Evolutionary conservation across 257 asterid genomes (phyloP).

Genomic region (Cinchona pubescens): DNA sequence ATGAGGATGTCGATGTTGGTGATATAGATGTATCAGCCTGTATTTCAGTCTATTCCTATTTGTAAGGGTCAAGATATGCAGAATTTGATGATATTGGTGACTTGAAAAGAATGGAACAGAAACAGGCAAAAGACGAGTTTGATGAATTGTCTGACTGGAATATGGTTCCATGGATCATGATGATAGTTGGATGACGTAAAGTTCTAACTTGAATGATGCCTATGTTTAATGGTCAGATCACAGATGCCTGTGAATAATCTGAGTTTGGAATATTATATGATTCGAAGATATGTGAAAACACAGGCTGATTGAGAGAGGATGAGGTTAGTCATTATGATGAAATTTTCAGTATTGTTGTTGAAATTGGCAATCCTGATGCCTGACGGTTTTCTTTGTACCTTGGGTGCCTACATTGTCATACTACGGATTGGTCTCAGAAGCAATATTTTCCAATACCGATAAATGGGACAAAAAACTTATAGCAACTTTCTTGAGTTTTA

Average conservation of each 20-base stretch:
- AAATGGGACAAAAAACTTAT: background rate
- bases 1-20: slow-evolving; percentile 8
- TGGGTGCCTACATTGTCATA: slow-evolving; percentile 12
- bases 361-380: background rate
- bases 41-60: slow-evolving; percentile 10
- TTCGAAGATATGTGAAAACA: background rate
- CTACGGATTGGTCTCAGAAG: slow-evolving; percentile 16
- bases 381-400: slow-evolving; percentile 18
- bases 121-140: background rate
- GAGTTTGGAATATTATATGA: background rate
- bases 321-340: slow-evolving; percentile 10
- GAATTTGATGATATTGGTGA: slow-evolving; percentile 18
- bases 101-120: slow-evolving; percentile 11
- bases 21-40: background rate
- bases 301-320: slow-evolving; percentile 7
- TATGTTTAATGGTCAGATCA: slow-evolving; percentile 11
- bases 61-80: slow-evolving; percentile 7
- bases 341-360: slow-evolving; percentile 13
- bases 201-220: slow-evolving; percentile 4
- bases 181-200: slow-evolving; percentile 13
- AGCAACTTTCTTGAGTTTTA: background rate
- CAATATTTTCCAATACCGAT: background rate
- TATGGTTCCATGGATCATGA: slow-evolving; percentile 27
- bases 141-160: slow-evolving; percentile 17
- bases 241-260: slow-evolving; percentile 20